A percentile compares a stretch with the other conserved stretches of the same genome.
Conservation (phyloP, 2,329 filamentous ascomycete genomes). For the Paecilomyces sp. region DNA sequence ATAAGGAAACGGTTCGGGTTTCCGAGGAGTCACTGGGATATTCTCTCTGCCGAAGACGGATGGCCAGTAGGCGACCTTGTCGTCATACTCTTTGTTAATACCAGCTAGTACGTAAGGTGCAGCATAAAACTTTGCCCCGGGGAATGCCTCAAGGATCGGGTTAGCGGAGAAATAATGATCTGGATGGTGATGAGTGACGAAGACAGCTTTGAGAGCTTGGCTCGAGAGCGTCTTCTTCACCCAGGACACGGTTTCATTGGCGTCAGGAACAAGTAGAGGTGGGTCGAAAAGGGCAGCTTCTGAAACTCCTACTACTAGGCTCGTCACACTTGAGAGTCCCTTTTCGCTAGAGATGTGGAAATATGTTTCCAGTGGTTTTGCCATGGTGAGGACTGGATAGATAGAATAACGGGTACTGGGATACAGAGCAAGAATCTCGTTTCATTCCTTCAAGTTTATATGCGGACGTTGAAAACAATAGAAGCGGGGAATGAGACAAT, state of each 20-base stretch:
- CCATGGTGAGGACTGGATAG: background rate
- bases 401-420: too few relatives aligned
- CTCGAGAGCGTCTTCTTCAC: slow-evolving; percentile 15
- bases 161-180: slow-evolving; percentile 27
- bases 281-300: slow-evolving; percentile 20
- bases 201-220: slow-evolving; percentile 20
- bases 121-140: slow-evolving; percentile 14
- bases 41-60: slow-evolving; percentile 17
- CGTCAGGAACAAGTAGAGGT: slow-evolving; percentile 24
- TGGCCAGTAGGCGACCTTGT: slow-evolving; percentile 25
- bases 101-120: slow-evolving; percentile 20
- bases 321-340: background rate
- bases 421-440: too few relatives aligned
- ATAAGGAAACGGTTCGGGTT: slow-evolving; percentile 18
- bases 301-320: slow-evolving; percentile 15
- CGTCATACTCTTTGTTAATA: slow-evolving; percentile 27
- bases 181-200: slow-evolving; percentile 28
- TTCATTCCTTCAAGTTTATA: too few relatives aligned
- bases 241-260: slow-evolving; percentile 19
- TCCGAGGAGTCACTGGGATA: slow-evolving; percentile 17
- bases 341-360: background rate
- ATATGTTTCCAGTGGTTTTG: background rate
- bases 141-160: slow-evolving; percentile 21
- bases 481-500: too few relatives aligned
- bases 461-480: too few relatives aligned